Percentiles rank a stretch among this genome's conserved stretches.
Conservation (phyloP, 495 filamentous ascomycete species). For the Pseudevernia furfuracea region DNA sequence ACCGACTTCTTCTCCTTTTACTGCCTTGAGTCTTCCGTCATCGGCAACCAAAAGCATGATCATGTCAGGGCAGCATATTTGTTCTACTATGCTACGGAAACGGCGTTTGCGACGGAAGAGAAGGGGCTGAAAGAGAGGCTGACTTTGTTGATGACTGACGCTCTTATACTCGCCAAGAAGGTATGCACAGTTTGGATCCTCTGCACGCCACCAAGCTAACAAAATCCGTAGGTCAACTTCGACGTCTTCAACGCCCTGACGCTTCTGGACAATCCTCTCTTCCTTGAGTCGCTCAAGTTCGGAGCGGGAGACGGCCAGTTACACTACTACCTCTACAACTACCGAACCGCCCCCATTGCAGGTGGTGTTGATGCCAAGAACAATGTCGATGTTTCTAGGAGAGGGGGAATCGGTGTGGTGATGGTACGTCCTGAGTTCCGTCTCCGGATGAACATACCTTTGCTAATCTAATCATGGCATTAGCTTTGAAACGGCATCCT, state of each 20-base stretch:
- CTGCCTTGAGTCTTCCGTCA: slow-evolving; percentile 83
- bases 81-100: slow-evolving; percentile 90
- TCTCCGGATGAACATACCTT: too few species aligned
- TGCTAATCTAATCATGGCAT: not conserved
- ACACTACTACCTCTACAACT: slow-evolving; percentile 97
- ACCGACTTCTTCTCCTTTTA: slow-evolving; percentile 98
- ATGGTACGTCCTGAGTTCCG: slow-evolving; percentile 36
- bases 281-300: slow-evolving; percentile 88
- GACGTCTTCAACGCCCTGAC: slow-evolving; percentile 97
- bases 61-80: slow-evolving; percentile 81
- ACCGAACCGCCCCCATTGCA: slow-evolving; percentile 68
- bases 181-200: slow-evolving; percentile 30
- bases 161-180: slow-evolving; percentile 78
- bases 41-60: slow-evolving; percentile 67
- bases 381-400: slow-evolving; percentile 58
- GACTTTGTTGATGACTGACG: slow-evolving; percentile 71
- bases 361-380: slow-evolving; percentile 79
- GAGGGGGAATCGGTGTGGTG: slow-evolving; percentile 84
- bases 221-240: slow-evolving; percentile 53
- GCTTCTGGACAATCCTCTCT: slow-evolving; percentile 84
- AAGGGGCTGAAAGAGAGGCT: slow-evolving; percentile 61
- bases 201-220: slow-evolving; percentile 10
- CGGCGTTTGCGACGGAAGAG: slow-evolving; percentile 55
- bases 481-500: not conserved
- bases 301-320: slow-evolving; percentile 87